Evolutionary conservation across 805 yeast genomes (phyloP), one percentile per base, ranked within the genome.

Genomic region (Pichia paraexigua): DNA sequence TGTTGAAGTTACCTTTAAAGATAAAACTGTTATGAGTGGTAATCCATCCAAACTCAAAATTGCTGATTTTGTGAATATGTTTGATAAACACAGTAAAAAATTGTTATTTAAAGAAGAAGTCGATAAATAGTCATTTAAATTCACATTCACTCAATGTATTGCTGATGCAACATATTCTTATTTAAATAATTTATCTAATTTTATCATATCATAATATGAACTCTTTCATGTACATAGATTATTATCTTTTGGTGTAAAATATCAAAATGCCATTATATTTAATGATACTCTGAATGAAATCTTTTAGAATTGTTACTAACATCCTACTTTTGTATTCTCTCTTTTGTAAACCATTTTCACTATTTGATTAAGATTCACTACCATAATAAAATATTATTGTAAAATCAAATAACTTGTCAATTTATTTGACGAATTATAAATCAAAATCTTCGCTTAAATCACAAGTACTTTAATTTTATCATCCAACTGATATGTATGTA

Each of bases 1-100:
- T n/a, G 78, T 91, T 20, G 74, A 81, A 55, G 96, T 91, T 24
- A 80, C 84, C 1, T 91, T 79, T 71, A 83, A 86, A 66, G 97
- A 91, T 66, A 92, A 91, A 61, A 77, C 80, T 47, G 77, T 75
- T 6, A 68, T 87, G 69, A 77, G 74, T 49, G 80, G 80, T 7
- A 87, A 89, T 63, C 96, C 96, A 11, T 65, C 75, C 2, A 62
- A 60, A 9, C 66, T 77, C 61, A 70, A 71, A 9, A 77, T 87
- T 53, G 72, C 68, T 21, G 96, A 90, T 57, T 69, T 90, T 59
- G 70, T 78, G 11, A 82, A 80, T 49, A 66, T 74, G 54, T 80
- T 92, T 57, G 95, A 91, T 64, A 75, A 86, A 51, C 95, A 91
- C 63, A 88, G 96, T 11, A 80, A 96, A 68, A 78, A 80, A 60